These are phyloP conservation scores for Hypoxylon intermedium DNA, from an alignment of 495 filamentous ascomycete species.

Conservation along the genomic window DNA sequence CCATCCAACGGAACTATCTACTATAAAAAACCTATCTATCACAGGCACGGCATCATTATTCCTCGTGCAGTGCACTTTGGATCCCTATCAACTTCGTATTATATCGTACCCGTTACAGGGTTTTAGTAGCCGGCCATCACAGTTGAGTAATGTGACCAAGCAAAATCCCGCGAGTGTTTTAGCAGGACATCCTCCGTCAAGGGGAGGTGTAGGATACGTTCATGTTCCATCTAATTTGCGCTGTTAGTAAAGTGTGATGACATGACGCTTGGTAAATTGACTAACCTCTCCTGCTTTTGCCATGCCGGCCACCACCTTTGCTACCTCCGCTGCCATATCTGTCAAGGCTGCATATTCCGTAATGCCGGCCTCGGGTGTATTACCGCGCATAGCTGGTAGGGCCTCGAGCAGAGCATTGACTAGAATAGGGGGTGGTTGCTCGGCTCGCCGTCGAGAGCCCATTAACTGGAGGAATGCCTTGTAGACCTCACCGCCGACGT, in stretches of 20 bases:
- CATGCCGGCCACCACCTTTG: conserved; percentile 65
- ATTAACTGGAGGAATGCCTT: conserved; percentile 76
- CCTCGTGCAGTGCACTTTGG: background rate
- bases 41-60: background rate
- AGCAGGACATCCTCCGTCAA: conserved; percentile 74
- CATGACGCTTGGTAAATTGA: conserved; percentile 13
- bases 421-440: conserved; percentile 50
- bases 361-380: conserved; percentile 56
- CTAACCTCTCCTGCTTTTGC: conserved; percentile 64
- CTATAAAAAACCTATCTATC: conserved; percentile 15
- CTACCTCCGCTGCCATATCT: conserved; percentile 79
- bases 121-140: conserved; percentile 37
- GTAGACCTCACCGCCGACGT: conserved; percentile 79
- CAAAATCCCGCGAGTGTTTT: conserved; percentile 71
- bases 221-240: conserved; percentile 47
- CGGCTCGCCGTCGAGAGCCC: conserved; percentile 44
- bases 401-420: conserved; percentile 67
- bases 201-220: conserved; percentile 68
- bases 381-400: conserved; percentile 67
- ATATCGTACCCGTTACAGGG: background rate
- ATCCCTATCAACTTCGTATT: background rate
- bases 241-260: conserved; percentile 17
- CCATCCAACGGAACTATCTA: conserved; percentile 11
- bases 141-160: conserved; percentile 66
- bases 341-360: conserved; percentile 68